Evolutionary conservation across 805 yeast genomes (phyloP).

Genomic region (Yarrowia osloensis): DNA sequence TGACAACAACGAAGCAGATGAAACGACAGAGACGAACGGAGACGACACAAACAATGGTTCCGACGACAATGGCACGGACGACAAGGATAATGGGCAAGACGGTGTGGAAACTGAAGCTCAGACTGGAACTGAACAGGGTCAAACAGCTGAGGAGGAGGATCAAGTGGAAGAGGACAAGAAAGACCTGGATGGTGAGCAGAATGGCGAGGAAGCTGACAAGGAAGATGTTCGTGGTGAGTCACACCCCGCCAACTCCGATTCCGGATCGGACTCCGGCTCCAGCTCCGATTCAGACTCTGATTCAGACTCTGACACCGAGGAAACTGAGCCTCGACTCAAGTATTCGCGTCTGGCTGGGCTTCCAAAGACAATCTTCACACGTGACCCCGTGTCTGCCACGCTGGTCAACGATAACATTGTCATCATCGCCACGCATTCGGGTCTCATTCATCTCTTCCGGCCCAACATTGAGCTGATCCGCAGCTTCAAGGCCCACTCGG

Average conservation of each 20-base stretch:
- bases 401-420: constrained; percentile 60
- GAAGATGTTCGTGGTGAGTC: no score
- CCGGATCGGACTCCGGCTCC: constrained; percentile 32
- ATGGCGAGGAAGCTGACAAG: not conserved
- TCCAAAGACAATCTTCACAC: constrained; percentile 68
- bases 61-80: constrained; percentile 1
- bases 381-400: constrained; percentile 78
- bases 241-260: not conserved
- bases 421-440: constrained; percentile 88
- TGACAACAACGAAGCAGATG: not conserved
- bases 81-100: no score
- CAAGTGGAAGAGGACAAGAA: no score
- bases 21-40: not conserved
- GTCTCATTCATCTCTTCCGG: constrained; percentile 67
- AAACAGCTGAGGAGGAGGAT: no score
- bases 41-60: constrained; percentile 8
- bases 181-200: no score
- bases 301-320: constrained; percentile 38
- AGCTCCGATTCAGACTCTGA: constrained; percentile 7
- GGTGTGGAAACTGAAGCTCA: no score
- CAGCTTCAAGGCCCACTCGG: constrained; percentile 79
- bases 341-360: constrained; percentile 69
- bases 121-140: no score
- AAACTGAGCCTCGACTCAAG: constrained; percentile 53
- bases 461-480: constrained; percentile 63